Evolutionary conservation across 345 rosid species (phyloP), one percentile per base, ranked within the genome.

Genomic region (Firmiana major): DNA sequence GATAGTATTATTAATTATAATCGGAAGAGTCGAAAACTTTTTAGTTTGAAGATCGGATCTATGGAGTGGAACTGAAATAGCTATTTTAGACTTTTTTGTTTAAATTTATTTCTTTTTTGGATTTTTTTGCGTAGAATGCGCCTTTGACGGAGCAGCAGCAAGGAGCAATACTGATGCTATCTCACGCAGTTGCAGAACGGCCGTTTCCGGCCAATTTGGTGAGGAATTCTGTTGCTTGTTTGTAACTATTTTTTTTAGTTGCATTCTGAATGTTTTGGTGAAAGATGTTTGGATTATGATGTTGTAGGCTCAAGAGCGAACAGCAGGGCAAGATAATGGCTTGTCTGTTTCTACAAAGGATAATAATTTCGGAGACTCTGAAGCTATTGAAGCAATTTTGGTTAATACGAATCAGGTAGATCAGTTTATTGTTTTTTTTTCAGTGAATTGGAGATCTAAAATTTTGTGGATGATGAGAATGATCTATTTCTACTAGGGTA

Each of bases 81-180:
- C 24, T 38, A 19, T 17, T 36, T 63, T 64, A 17, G 48, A 64
- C 17, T 19, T 36, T 21, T 53, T 49, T 0, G 8, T 51, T 51
- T 51, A 46, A 16, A 0, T 15, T 62, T 60, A 6, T 60, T 28
- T 24, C 26, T 22, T 40, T 62, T 63, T 36, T n/a, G 21, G 11
- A 28, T 76, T 70, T 76, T 22, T 17, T 0, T 31, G 28, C 77
- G 81, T 75, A 93, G 98, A 90, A 84, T 83, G 90, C 97, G 42
- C 97, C 97, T 26, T 81, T 96, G 84, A 77, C 94, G 21, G 97
- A 96, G 81, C 93, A 92, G 67, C 98, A 93, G 75, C 97, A 92
- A 79, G 84, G 94, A 34, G 92, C 97, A 26, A 83, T 92, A 51
- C 80, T 80, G 17, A 83, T 87, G 13, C 83, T 96, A 51, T 89